These are phyloP conservation scores for Penicillium robsamsonii DNA, from an alignment of 495 filamentous ascomycete species.

Conservation along the genomic window DNA sequence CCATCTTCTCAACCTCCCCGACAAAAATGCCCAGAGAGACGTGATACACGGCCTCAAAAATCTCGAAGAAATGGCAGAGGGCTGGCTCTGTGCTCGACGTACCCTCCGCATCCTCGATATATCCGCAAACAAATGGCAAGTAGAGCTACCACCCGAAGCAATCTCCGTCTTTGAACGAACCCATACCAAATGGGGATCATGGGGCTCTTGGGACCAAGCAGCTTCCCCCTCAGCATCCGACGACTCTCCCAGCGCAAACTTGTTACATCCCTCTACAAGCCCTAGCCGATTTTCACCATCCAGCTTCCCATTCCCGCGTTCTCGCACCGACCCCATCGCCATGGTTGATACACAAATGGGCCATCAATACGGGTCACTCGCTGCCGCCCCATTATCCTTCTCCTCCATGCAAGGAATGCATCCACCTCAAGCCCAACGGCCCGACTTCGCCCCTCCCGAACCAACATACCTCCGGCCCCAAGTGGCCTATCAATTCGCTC, in stretches of 20 bases:
- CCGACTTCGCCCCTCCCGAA: conserved; percentile 32
- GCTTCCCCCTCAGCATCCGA: conserved; percentile 37
- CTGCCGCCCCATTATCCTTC: conserved; percentile 20
- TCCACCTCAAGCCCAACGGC: conserved; percentile 21
- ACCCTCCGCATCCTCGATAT: conserved; percentile 82
- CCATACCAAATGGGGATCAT: conserved; percentile 53
- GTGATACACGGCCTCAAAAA: conserved; percentile 87
- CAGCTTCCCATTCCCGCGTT: conserved; percentile 8
- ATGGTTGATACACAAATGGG: conserved; percentile 12
- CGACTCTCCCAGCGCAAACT: conserved; percentile 24
- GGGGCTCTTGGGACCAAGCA: conserved; percentile 45
- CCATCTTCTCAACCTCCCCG: conserved; percentile 87
- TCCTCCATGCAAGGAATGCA: conserved; percentile 25
- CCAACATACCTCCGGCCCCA: conserved; percentile 39
- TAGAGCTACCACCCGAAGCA: conserved; percentile 84
- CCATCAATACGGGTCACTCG: conserved; percentile 19
- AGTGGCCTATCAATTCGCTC: conserved; percentile 21
- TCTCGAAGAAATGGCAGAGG: conserved; percentile 92
- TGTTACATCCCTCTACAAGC: conserved; percentile 17
- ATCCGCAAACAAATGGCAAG: conserved; percentile 83
- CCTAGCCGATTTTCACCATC: conserved; percentile 23
- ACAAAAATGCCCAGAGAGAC: conserved; percentile 84
- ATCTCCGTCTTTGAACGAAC: conserved; percentile 65
- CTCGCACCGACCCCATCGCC: conserved; percentile 14
- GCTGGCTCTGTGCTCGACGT: conserved; percentile 86